Base-by-base conservation (phyloP, 768 basidiomycete genomes). In the Tulasnella sp. region DNA sequence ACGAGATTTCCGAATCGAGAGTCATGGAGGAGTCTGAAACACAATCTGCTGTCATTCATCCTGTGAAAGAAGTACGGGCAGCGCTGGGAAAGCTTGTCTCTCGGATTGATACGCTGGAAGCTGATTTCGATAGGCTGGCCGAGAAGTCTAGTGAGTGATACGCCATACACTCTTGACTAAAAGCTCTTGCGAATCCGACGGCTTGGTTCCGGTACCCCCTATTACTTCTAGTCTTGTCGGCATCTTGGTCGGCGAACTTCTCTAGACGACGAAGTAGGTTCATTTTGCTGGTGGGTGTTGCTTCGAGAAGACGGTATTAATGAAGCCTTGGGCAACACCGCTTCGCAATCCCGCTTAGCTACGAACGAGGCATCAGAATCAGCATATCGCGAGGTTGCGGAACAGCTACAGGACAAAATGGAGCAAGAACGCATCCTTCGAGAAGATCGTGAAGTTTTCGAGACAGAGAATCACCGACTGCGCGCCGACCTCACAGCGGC, bases 71-170 rank as follows among this genome's bases (percentile, higher is more conserved):
- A 65, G 80, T 83, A 29, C 80, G 81, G 29, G 62, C 66, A 4
- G 73, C 78, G 2, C 71, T 96, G 31, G 82, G 86, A 62, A 87
- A 80, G 68, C 75, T 88, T 4, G 73, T 91, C 44, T 71, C 69
- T 30, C 84, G 82, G 69, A 87, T 96, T 82, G 89, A 94, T 61
- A 76, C 74, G 24, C 74, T 93, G 11, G 85, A 89, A 68, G 69
- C 79, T 0, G 84, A 85, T 1, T 92, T 96, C 66, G 92, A 93
- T 65, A 79, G 82, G 63, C 84, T 93, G 65, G 85, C 87, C 2
- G 89, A 92, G 68, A 80, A 85, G 49, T 88, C 87, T 60, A 69
- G 91, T 91, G 68, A 58, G 87, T 76, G 62, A 17, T 25, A n/a
- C n/a, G n/a, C n/a, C n/a, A n/a, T n/a, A 38, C 12, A 19, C 27